These are phyloP conservation scores for Halocafeteria seosinensis DNA, from an alignment of 108 stramenopile species.

Conservation along the genomic window DNA sequence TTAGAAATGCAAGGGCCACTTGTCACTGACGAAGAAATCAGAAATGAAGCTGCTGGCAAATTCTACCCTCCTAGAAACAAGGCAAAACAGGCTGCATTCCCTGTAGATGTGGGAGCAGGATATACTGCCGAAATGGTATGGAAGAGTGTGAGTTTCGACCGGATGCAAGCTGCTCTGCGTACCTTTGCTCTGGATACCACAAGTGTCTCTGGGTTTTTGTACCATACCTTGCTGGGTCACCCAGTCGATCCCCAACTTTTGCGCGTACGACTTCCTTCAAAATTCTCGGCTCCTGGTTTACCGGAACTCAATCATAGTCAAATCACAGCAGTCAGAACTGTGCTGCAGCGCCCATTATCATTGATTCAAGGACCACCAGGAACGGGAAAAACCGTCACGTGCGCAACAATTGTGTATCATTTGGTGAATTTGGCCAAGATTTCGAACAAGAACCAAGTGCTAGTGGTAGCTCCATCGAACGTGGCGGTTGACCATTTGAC, in stretches of 20 bases:
- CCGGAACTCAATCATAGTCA: slow-evolving; percentile 87
- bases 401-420: slow-evolving; percentile 84
- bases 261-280: slow-evolving; percentile 43
- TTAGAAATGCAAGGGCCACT: background rate
- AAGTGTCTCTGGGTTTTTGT: slow-evolving; percentile 83
- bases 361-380: slow-evolving; percentile 93
- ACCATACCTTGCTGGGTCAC: slow-evolving; percentile 85
- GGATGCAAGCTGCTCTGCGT: slow-evolving; percentile 93
- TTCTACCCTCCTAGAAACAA: background rate
- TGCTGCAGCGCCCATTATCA: slow-evolving; percentile 69
- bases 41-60: background rate
- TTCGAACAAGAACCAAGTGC: slow-evolving; percentile 59
- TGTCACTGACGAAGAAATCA: background rate
- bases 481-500: slow-evolving; percentile 96
- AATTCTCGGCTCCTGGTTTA: slow-evolving; percentile 65
- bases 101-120: slow-evolving; percentile 46
- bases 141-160: slow-evolving; percentile 81
- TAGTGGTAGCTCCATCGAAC: slow-evolving; percentile 89
- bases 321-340: slow-evolving; percentile 61
- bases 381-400: slow-evolving; percentile 90
- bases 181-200: slow-evolving; percentile 93
- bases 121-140: slow-evolving; percentile 87
- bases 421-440: too few relatives aligned
- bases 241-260: slow-evolving; percentile 38
- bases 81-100: background rate